Evolutionary conservation across 345 rosid genomes (phyloP).

Genomic region (Eutrema heterophyllum): DNA sequence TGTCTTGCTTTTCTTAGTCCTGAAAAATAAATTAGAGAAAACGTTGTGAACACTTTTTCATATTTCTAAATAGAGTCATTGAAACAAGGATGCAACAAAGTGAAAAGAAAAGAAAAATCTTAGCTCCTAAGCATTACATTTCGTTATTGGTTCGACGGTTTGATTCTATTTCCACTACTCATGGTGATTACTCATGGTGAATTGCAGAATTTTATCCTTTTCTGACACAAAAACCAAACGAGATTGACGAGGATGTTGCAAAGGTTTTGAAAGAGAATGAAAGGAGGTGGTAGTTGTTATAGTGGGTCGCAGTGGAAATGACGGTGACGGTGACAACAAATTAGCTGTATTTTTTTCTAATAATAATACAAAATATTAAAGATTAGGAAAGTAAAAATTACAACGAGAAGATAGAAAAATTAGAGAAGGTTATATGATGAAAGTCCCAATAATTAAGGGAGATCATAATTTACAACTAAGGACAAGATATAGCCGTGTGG

Average conservation of each 20-base stretch:
- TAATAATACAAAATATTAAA: background rate
- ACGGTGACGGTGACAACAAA: background rate
- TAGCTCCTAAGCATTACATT: slow-evolving; percentile 23
- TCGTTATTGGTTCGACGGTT: slow-evolving; percentile 9
- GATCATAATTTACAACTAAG: background rate
- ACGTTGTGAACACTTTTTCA: background rate
- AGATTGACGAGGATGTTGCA: background rate
- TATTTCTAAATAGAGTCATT: background rate
- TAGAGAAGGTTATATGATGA: background rate
- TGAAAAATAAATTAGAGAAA: background rate
- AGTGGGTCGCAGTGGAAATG: background rate
- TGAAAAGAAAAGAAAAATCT: background rate
- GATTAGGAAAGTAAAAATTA: background rate
- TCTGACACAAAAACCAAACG: no score
- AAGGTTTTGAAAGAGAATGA: background rate
- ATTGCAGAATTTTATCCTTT: background rate
- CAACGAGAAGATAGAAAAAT: background rate
- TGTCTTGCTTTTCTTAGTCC: background rate
- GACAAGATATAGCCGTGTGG: slow-evolving; percentile 7
- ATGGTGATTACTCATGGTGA: background rate
- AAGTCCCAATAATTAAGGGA: slow-evolving; percentile 10
- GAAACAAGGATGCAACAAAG: slow-evolving; percentile 14
- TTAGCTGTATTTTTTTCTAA: background rate
- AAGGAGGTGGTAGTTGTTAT: background rate
- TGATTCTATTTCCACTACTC: background rate